Evolutionary conservation across 2,329 filamentous ascomycete genomes (phyloP), one percentile per base, ranked within the genome.

Genomic region (Venturia asperata): DNA sequence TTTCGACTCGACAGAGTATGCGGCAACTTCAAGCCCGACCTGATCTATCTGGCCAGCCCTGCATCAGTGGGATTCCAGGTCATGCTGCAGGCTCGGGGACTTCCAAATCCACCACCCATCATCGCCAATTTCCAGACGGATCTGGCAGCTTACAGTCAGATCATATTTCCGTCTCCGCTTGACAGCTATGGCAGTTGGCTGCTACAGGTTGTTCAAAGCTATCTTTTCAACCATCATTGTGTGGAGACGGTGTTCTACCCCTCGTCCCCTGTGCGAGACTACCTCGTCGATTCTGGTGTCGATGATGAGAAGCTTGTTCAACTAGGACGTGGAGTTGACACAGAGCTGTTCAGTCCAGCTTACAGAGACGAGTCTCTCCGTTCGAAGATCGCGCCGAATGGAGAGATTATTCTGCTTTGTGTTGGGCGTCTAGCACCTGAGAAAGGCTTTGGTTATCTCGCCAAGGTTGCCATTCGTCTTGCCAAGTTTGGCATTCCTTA

Each of bases 121-220:
- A 78, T 89, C 55, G 82, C 87, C 72, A 90, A 89, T 73, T 90
- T 89, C 68, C 87, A 90, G 73, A 90, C 87, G 0, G 87, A 90
- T 71, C 77, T 90, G 11, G 84, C 85, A 0, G 86, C 86, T 1
- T 90, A 90, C 72, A 87, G 85, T 70, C 81, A 83, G 61, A 88
- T 90, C 62, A 77, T 90, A n/a, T 87, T 90, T 67, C 85, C 87
- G 0, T 76, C 79, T 1, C 85, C 85, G 0, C 77, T 90, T 21
- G 84, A 85, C 69, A 75, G 76, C 13, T 80, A 87, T 65, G 86
- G 85, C 5, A 85, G 86, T 60, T 85, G 82, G 73, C 77, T 87
- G 13, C 83, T 89, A 65, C 80, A 82, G 19, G 76, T 80, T 1
- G 85, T 88, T 0, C 86, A 90, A 73, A 85, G 86, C 60, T 88